Base-by-base conservation (phyloP, 2,329 filamentous ascomycete genomes). In the Beauveria bassiana region DNA sequence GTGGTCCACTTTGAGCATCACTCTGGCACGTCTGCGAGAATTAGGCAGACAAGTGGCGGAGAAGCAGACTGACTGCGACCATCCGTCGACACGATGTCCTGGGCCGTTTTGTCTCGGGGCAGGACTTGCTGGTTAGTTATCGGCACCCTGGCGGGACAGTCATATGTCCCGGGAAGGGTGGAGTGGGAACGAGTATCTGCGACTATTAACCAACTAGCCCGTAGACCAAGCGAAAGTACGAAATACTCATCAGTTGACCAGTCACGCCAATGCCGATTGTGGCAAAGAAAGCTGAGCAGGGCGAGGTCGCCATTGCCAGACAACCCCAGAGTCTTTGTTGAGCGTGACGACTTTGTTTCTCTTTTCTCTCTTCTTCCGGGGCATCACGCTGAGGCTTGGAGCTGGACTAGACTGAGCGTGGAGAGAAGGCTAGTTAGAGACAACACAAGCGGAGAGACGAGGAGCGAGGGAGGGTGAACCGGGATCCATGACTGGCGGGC, bases 131-230 rank as follows among this genome's bases (percentile, higher is more conserved):
- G 12, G 53, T 20, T 45, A 55, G 31, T 34, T 14, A 34, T 55
- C 51, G 40, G 24, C 53, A 56, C 42, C 53, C 24, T 47, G 12
- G 24, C 26, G 53, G 53, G 42, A 56, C n/a, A 12, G 42, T 56
- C 53, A 56, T 46, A 31, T 56, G 53, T 56, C 46, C 26, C 53
- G 43, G 38, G 42, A 56, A 26, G 38, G 53, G 53, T 47, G 53
- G 53, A 38, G 53, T 56, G 53, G 43, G 40, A 45, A 56, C 53
- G 18, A 46, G 53, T 47, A 34, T 34, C 12, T 34, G 31, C 31
- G 31, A 34, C 31, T 34, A 34, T n/a, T n/a, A n/a, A n/a, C n/a
- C n/a, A n/a, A 31, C 8, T 34, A 34, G 31, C 12, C 10, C 3
- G 31, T 42, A 42, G 20, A 26, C 20, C 3, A 55, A 24, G 14